Evolutionary conservation across 2,329 filamentous ascomycete species (phyloP).

Genomic region (Periconia sp.): DNA sequence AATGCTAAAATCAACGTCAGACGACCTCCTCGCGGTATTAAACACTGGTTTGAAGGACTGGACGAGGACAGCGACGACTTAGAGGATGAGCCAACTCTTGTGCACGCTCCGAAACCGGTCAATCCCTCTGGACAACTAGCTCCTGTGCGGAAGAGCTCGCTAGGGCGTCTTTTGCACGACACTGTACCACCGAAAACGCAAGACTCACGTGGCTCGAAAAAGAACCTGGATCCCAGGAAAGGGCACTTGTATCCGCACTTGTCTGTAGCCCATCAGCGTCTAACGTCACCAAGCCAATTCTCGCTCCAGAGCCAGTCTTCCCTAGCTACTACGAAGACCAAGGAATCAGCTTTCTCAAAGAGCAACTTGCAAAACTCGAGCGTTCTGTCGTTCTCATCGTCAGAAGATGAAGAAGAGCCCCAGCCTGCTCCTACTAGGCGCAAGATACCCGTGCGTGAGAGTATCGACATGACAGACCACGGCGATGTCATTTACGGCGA

Average conservation of each 20-base stretch:
- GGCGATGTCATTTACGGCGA: slow-evolving; percentile 45
- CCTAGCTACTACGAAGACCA: slow-evolving; percentile 36
- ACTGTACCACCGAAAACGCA: slow-evolving; percentile 10
- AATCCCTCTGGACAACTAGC: slow-evolving; percentile 12
- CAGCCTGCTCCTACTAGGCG: slow-evolving; percentile 4
- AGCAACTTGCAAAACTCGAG: slow-evolving; percentile 46
- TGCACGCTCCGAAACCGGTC: slow-evolving; percentile 20
- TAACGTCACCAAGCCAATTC: slow-evolving; percentile 38
- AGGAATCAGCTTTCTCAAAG: slow-evolving; percentile 38
- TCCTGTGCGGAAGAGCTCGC: slow-evolving; percentile 26
- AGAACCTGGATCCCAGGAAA: slow-evolving; percentile 18
- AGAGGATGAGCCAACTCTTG: slow-evolving; percentile 19
- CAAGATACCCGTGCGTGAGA: slow-evolving; percentile 35
- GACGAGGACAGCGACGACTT: slow-evolving; percentile 48
- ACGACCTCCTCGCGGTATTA: slow-evolving; percentile 55
- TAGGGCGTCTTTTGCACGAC: slow-evolving; percentile 19
- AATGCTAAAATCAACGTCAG: slow-evolving; percentile 55
- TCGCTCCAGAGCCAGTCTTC: slow-evolving; percentile 36
- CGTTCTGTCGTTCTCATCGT: slow-evolving; percentile 48
- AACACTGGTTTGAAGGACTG: slow-evolving; percentile 59
- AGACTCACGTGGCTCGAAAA: slow-evolving; percentile 19
- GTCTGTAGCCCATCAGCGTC: slow-evolving; percentile 24
- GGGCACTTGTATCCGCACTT: slow-evolving; percentile 28
- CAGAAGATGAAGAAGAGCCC: slow-evolving; percentile 43
- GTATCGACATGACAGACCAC: slow-evolving; percentile 39